Evolutionary conservation across 2,329 filamentous ascomycete species (phyloP).

Genomic region (Monilinia laxa): DNA sequence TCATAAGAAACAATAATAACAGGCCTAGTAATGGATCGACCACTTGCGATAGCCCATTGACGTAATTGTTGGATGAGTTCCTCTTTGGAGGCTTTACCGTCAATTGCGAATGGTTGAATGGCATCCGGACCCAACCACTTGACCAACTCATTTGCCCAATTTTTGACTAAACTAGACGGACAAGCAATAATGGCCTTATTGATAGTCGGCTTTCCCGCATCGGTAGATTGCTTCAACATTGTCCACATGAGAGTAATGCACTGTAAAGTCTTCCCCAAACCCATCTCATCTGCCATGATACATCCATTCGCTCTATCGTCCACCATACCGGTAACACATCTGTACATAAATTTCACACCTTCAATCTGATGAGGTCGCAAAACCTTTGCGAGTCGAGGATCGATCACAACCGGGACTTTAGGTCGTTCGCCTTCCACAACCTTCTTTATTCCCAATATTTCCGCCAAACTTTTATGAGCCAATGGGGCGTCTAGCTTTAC

Average conservation of each 20-base stretch:
- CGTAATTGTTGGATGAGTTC: slow-evolving; percentile 86
- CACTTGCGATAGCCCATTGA: slow-evolving; percentile 91
- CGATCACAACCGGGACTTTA: slow-evolving; percentile 95
- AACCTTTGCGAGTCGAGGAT: slow-evolving; percentile 84
- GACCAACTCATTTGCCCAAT: slow-evolving; percentile 95
- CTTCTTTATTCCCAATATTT: slow-evolving; percentile 94
- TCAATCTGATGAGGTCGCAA: slow-evolving; percentile 96
- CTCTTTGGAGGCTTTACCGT: slow-evolving; percentile 93
- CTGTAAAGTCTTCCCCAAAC: slow-evolving; percentile 92
- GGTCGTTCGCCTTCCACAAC: slow-evolving; percentile 76
- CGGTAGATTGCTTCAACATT: slow-evolving; percentile 88
- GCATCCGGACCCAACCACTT: slow-evolving; percentile 97
- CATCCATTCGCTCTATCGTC: slow-evolving; percentile 92
- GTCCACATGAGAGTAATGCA: slow-evolving; percentile 98
- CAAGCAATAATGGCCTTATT: slow-evolving; percentile 97
- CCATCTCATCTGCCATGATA: slow-evolving; percentile 99
- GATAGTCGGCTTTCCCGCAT: slow-evolving; percentile 90
- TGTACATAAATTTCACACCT: slow-evolving; percentile 96
- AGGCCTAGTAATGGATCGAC: slow-evolving; percentile 65
- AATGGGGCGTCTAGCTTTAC: slow-evolving; percentile 70
- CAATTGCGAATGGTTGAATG: slow-evolving; percentile 89
- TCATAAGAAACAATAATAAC: slow-evolving; percentile 98
- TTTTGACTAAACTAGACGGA: slow-evolving; percentile 91
- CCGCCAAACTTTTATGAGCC: slow-evolving; percentile 90
- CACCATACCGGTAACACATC: slow-evolving; percentile 91